Percentiles rank a stretch among this genome's conserved stretches.
Conservation (phyloP, 306 rosid genomes). For the Sechiopsis laciniata region DNA sequence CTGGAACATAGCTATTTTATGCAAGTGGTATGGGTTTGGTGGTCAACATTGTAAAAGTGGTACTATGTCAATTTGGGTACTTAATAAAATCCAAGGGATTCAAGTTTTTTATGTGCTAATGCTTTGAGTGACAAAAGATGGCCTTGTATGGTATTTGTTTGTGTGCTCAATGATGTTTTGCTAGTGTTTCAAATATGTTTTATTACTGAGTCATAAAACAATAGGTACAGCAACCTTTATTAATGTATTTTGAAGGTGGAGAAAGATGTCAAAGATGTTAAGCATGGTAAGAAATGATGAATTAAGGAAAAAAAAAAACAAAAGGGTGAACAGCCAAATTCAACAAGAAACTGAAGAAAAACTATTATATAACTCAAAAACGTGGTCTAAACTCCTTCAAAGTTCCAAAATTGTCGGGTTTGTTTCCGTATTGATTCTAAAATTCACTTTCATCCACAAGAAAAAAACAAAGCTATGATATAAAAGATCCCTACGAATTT, state of each 20-base stretch:
- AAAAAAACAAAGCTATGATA: too few species aligned
- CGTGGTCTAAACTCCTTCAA: too few species aligned
- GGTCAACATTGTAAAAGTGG: neutral
- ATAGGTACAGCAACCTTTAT: too few species aligned
- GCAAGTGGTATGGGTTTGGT: slow-evolving; percentile 4
- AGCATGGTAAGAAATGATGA: neutral
- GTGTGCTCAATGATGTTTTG: neutral
- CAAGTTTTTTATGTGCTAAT: neutral
- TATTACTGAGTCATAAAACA: too few species aligned
- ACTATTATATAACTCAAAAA: neutral
- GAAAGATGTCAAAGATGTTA: neutral
- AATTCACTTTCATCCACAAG: neutral
- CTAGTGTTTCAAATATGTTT: neutral
- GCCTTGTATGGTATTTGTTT: neutral
- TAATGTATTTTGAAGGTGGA: too few species aligned
- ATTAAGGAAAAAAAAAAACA: neutral
- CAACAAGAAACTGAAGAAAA: neutral
- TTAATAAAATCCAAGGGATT: neutral
- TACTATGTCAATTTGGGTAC: neutral
- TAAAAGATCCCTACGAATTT: neutral
- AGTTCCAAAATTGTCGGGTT: neutral
- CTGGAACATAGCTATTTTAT: slow-evolving; percentile 7
- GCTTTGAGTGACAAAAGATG: neutral
- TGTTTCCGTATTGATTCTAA: neutral
- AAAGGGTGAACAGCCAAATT: neutral